Percentiles rank a stretch among this genome's conserved stretches.
These are phyloP conservation scores for Venustampulla echinocandica DNA, from an alignment of 495 filamentous ascomycete genomes.

Conservation along the genomic window DNA sequence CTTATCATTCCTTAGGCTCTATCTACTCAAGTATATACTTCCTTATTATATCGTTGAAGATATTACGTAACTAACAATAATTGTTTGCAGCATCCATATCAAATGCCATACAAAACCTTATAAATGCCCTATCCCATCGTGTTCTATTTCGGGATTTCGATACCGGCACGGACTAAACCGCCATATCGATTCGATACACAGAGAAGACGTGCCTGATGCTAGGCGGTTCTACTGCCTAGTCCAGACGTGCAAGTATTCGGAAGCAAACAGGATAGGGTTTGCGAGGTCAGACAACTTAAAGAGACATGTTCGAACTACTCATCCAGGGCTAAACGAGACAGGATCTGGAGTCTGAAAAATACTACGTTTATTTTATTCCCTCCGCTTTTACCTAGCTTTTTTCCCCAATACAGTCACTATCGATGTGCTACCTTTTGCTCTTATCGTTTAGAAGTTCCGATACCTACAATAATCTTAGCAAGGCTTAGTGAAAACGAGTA, in stretches of 20 bases:
- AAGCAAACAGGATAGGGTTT: conserved; percentile 1
- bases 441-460: too few relatives aligned
- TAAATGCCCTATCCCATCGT: conserved; percentile 7
- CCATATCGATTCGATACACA: conserved; percentile 2
- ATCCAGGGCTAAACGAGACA: too few relatives aligned
- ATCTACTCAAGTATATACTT: too few relatives aligned
- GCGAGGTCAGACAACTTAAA: too few relatives aligned
- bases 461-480: too few relatives aligned
- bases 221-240: conserved; percentile 7
- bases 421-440: too few relatives aligned
- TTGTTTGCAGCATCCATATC: conserved; percentile 1
- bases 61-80: background rate
- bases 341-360: too few relatives aligned
- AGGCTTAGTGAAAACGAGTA: too few relatives aligned
- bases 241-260: conserved; percentile 5
- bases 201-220: background rate
- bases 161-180: conserved; percentile 2
- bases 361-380: too few relatives aligned
- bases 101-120: conserved; percentile 1
- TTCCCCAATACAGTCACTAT: too few relatives aligned
- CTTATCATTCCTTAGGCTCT: background rate
- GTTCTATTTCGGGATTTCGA: conserved; percentile 4
- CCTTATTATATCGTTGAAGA: background rate
- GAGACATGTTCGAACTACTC: too few relatives aligned
- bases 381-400: too few relatives aligned